phyloP scores from a whole-genome alignment of 176 grass and related monocot genomes.

The Phyllostachys edulis region DNA sequence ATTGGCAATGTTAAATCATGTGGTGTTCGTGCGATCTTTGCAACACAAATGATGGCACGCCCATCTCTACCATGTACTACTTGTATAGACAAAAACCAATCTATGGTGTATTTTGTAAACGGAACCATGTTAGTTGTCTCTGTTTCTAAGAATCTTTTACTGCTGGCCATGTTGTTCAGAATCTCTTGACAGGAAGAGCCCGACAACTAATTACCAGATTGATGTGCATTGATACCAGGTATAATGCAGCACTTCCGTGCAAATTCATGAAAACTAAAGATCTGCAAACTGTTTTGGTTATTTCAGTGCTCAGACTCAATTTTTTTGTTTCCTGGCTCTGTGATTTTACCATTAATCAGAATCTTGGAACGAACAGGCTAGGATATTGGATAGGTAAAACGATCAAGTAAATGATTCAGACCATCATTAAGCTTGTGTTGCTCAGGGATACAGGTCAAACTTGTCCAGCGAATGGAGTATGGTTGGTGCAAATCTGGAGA shows the following conservation, averaged over 20 bases:
- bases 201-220: not conserved
- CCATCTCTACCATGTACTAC: too few relatives aligned
- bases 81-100: too few relatives aligned
- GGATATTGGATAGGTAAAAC: not conserved
- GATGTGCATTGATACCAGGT: too few relatives aligned
- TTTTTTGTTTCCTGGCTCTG: not conserved
- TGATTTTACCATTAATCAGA: not conserved
- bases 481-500: not conserved
- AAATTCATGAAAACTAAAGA: not conserved
- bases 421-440: not conserved
- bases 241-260: not conserved
- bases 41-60: not conserved
- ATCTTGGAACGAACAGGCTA: not conserved
- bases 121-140: too few relatives aligned
- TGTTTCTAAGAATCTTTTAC: not conserved
- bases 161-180: not conserved
- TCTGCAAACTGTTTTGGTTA: not conserved
- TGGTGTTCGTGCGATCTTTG: not conserved
- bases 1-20: not conserved
- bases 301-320: not conserved
- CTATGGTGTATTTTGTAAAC: too few relatives aligned
- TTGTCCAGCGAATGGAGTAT: not conserved
- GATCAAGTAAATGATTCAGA: not conserved
- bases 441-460: conserved; percentile 31
- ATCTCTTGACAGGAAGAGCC: not conserved